A percentile compares a stretch with the other conserved stretches of the same genome.
These are phyloP conservation scores for Rubia yunnanensis DNA, from an alignment of 257 asterid species.

Conservation along the genomic window DNA sequence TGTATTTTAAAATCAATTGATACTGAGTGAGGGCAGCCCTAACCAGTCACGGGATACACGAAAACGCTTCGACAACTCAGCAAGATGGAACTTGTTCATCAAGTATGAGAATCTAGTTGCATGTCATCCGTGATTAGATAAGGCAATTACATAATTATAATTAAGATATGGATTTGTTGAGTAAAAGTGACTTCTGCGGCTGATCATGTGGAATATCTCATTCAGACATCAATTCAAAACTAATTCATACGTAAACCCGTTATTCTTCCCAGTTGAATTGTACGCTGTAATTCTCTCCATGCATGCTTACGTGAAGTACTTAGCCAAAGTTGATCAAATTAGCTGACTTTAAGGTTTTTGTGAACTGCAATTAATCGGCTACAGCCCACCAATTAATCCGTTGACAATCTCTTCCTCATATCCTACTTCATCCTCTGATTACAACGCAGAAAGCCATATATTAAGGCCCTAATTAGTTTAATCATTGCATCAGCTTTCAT, in stretches of 20 bases:
- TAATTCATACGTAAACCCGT: conserved; percentile 6
- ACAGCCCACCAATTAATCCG: conserved; percentile 21
- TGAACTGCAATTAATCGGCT: conserved; percentile 6
- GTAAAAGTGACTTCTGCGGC: conserved; percentile 4
- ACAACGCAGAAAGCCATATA: conserved; percentile 7
- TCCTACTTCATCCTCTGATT: not conserved
- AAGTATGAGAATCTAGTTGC: not conserved
- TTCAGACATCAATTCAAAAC: not conserved
- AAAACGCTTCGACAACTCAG: too few species aligned
- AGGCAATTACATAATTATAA: not conserved
- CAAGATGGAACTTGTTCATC: too few species aligned
- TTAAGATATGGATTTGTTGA: not conserved
- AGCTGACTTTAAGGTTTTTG: conserved; percentile 9
- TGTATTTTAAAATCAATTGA: too few species aligned
- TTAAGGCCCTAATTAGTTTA: not conserved
- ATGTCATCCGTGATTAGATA: not conserved
- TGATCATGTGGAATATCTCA: not conserved
- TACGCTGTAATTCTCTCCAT: not conserved
- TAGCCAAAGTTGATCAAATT: conserved; percentile 9
- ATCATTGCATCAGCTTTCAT: conserved; percentile 24
- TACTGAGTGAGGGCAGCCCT: too few species aligned
- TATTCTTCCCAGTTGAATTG: not conserved
- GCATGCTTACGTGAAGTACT: conserved; percentile 9
- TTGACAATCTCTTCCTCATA: conserved; percentile 13
- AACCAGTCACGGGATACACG: too few species aligned